Conservation (phyloP, 352 stramenopile genomes). For the Pseudoperonospora humuli region DNA sequence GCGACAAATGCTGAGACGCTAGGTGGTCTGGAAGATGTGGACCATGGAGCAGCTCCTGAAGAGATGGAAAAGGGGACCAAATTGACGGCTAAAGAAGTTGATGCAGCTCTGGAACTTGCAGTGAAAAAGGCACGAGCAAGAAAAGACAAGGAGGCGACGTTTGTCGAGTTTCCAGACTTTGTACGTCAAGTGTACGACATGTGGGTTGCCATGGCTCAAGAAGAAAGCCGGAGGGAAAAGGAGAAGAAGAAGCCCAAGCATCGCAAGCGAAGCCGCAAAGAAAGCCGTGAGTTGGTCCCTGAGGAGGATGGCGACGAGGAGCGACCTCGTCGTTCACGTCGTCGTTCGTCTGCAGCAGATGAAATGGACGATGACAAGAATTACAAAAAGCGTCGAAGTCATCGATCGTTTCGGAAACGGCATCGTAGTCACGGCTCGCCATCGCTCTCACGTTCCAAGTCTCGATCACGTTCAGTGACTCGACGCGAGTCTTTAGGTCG, state of each 20-base stretch:
- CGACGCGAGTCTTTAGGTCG: constrained; percentile 11
- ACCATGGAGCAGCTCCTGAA: neutral
- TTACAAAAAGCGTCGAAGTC: constrained; percentile 19
- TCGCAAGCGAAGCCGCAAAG: constrained; percentile 16
- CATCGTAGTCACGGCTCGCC: constrained; percentile 17
- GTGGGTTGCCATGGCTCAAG: constrained; percentile 30
- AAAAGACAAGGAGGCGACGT: constrained; percentile 6
- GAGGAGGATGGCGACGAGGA: constrained; percentile 16
- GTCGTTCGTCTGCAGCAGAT: constrained; percentile 15
- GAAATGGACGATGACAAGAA: constrained; percentile 24
- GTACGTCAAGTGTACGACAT: constrained; percentile 39
- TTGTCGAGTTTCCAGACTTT: constrained; percentile 27
- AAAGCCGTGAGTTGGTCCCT: constrained; percentile 10
- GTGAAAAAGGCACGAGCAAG: constrained; percentile 19
- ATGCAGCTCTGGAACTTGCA: constrained; percentile 14
- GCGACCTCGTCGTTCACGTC: constrained; percentile 25
- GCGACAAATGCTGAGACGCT: neutral
- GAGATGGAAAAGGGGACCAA: constrained; percentile 9
- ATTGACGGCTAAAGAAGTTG: constrained; percentile 10
- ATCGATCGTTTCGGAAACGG: constrained; percentile 20
- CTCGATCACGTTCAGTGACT: constrained; percentile 27
- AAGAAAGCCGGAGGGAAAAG: constrained; percentile 20
- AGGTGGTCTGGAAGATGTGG: neutral
- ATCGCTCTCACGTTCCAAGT: constrained; percentile 33
- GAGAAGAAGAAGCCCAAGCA: constrained; percentile 26